These are phyloP conservation scores for Elaeis guineensis DNA, from an alignment of 176 grass and related monocot genomes.

Conservation along the genomic window DNA sequence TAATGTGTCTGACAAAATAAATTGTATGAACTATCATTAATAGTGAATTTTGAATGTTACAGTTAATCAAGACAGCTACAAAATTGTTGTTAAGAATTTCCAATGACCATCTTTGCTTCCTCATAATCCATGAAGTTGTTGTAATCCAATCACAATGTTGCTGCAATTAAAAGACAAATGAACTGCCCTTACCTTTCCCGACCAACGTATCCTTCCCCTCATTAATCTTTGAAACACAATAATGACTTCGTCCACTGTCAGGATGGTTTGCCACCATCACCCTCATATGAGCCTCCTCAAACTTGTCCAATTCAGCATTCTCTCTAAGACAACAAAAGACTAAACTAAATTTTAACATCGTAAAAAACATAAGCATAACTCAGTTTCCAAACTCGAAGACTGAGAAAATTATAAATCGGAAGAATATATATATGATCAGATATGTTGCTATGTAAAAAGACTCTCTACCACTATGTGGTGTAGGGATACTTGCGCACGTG, in stretches of 20 bases:
- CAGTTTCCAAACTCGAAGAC: no score
- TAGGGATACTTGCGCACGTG: no score
- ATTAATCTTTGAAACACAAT: constrained; percentile 34
- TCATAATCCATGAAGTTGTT: neutral
- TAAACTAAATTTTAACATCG: neutral
- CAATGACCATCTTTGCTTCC: no score
- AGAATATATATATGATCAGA: no score
- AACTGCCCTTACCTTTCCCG: constrained; percentile 39
- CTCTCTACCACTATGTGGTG: no score
- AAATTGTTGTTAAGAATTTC: no score
- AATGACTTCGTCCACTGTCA: constrained; percentile 47
- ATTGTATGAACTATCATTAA: neutral
- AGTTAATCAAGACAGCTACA: no score
- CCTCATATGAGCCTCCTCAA: constrained; percentile 84
- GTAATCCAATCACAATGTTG: neutral
- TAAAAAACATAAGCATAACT: no score
- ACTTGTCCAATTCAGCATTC: constrained; percentile 50
- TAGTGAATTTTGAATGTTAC: no score
- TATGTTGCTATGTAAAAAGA: no score
- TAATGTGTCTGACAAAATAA: no score
- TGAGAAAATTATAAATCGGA: no score
- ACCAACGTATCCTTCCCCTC: constrained; percentile 79
- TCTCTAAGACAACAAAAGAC: constrained; percentile 35
- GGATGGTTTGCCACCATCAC: constrained; percentile 91
- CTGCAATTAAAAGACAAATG: constrained; percentile 32